phyloP scores from a whole-genome alignment of 768 basidiomycete species.

The Russula brevipes region DNA sequence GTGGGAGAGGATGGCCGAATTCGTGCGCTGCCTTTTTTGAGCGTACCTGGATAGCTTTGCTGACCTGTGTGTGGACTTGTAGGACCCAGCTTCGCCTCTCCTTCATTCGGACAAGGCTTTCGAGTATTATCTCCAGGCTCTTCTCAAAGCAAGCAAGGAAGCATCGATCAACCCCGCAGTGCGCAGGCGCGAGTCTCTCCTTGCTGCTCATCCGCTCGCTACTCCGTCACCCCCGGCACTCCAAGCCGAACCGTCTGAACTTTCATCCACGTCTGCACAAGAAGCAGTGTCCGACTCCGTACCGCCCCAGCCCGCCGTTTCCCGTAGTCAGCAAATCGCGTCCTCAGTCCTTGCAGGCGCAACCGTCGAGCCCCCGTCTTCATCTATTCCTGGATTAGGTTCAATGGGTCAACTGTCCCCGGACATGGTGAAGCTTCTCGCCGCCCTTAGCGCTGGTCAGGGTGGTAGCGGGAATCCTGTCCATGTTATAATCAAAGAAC shows the following conservation, averaged over 20 bases:
- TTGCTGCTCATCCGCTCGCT: conserved; percentile 33
- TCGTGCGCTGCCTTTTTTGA: conserved; percentile 46
- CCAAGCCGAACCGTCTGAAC: conserved; percentile 8
- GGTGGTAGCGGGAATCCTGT: conserved; percentile 57
- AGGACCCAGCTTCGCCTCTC: conserved; percentile 69
- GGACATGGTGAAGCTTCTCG: conserved; percentile 42
- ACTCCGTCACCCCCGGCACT: conserved; percentile 5
- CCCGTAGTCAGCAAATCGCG: conserved; percentile 42
- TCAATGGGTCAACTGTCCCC: conserved; percentile 20
- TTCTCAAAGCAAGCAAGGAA: conserved; percentile 54
- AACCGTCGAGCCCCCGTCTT: neutral
- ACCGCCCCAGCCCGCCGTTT: conserved; percentile 17
- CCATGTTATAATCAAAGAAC: conserved; percentile 76
- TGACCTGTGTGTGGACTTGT: conserved; percentile 16
- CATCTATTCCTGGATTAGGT: neutral
- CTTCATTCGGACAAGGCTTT: conserved; percentile 69
- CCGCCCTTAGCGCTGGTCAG: conserved; percentile 40
- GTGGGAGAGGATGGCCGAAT: conserved; percentile 82
- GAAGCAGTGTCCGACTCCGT: neutral
- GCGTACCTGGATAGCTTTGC: neutral
- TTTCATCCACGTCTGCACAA: conserved; percentile 6
- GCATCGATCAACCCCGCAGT: conserved; percentile 59
- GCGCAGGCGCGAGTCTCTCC: conserved; percentile 60
- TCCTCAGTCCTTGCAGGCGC: conserved; percentile 34
- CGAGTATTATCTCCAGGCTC: conserved; percentile 64